Evolutionary conservation across 768 basidiomycete species (phyloP).

Genomic region (Phylloporus sp.): DNA sequence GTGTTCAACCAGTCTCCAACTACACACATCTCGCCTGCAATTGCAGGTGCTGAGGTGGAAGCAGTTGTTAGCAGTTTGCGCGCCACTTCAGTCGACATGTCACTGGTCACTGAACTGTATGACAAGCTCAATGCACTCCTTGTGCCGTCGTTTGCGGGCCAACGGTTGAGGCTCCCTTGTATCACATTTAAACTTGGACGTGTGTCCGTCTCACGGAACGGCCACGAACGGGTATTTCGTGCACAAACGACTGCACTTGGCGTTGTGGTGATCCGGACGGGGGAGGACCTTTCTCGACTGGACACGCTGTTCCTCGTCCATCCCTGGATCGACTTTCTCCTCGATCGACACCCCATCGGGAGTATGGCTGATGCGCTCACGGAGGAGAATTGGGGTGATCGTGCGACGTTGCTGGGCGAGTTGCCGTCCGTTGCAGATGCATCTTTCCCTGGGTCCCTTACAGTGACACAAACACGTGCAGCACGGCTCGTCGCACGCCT

Average conservation of each 20-base stretch:
- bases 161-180: slow-evolving; percentile 9
- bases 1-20: neutral
- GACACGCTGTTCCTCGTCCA: slow-evolving; percentile 7
- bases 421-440: too few species aligned
- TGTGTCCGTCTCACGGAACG: neutral
- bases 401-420: neutral
- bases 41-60: neutral
- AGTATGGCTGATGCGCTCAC: neutral
- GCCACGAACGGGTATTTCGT: neutral
- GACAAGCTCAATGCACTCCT: neutral
- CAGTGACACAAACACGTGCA: neutral
- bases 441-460: neutral
- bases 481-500: neutral
- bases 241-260: slow-evolving; percentile 2
- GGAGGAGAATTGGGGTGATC: neutral
- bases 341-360: neutral
- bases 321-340: slow-evolving; percentile 16
- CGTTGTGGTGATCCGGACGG: slow-evolving; percentile 4
- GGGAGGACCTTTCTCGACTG: slow-evolving; percentile 5
- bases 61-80: neutral
- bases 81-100: neutral
- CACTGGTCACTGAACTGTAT: neutral
- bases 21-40: neutral
- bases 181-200: slow-evolving; percentile 3
- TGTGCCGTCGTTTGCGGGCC: neutral